Evolutionary conservation across 1,284 basidiomycete genomes (phyloP), one percentile per base, ranked within the genome.

Genomic region (Ganoderma lucidum): DNA sequence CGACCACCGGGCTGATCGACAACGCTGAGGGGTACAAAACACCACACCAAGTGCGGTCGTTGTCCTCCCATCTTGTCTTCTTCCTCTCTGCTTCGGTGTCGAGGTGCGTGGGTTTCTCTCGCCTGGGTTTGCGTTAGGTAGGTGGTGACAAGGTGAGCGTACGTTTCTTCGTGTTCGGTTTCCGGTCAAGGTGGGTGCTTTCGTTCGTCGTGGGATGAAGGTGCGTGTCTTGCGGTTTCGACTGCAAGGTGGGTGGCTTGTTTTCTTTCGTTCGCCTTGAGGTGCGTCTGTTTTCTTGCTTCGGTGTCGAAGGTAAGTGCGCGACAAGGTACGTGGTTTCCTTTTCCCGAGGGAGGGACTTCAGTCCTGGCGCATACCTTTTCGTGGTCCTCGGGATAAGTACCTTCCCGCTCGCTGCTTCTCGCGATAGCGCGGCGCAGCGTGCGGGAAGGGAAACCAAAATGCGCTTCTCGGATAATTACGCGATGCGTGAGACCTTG

Each of bases 311-410:
- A 53, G 48, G 48, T 28, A 28, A 53, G 48, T 51, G 48, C 48
- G 10, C n/a, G n/a, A 28, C 48, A 51, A 51, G 48, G 48, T 51
- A 23, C n/a, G 48, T 51, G n/a, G 2, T 28, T 51, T 28, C 42
- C 17, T 28, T 53, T 53, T 56, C 53, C 53, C 32, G 53, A 56
- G 53, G 53, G 53, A 56, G 53, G 53, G 53, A 56, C 53, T 56
- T 17, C 53, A 15, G 53, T 56, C 53, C 53, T 56, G 53, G 53
- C 30, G 53, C 53, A 56, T 56, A 56, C 30, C 53, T 56, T 56
- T 56, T 56, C 53, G 53, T 56, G 53, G 53, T 56, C 53, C 53
- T 56, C 30, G 53, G 53, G 53, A 56, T 56, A 56, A 56, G 53
- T 56, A 56, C 30, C 32, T 35, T 56, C 53, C 15, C 53, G 32